Base-by-base conservation (phyloP, 1,139 yeast genomes). In the Taiozyma onychis region DNA sequence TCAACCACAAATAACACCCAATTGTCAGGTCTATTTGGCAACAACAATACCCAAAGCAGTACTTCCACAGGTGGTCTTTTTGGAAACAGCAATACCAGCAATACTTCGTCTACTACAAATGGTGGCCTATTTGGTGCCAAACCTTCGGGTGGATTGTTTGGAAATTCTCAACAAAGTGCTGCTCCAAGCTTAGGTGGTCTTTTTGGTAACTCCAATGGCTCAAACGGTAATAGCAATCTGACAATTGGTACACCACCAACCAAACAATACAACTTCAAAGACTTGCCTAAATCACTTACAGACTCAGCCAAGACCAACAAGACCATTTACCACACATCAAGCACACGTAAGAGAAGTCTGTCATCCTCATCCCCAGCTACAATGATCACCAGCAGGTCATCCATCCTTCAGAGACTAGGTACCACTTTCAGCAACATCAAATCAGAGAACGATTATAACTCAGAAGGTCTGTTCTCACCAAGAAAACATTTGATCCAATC, bases 241-340 rank as follows among this genome's bases (percentile, higher is more conserved):
- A 32, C 48, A 11, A 47, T 53, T 41, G 56, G 53, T 27, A 46
- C 51, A 5, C 51, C 62, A 2, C 60, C 59, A 37, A 34, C 56
- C 54, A 51, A 57, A 46, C 64, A 62, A 43, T 55, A 58, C 41
- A 55, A 60, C 35, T 58, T 68, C 26, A 63, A 66, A n/a, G 65
- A 60, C 14, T 64, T 71, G 61, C 75, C 75, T 18, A 68, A 66
- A 44, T 64, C 75, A 2, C 61, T 71, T 18, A 69, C 74, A 0
- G 65, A 65, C 24, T 57, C 68, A 2, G 43, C 60, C 3, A 60
- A 55, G 51, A 27, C 53, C 44, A 34, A 39, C 50, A 46, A 57
- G 50, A 48, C 51, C 13, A 50, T 53, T 6, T 50, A 54, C 13
- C 53, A 46, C 32, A 39, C 51, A 3, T 24, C 49, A 2, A 30